Evolutionary conservation across 2,329 filamentous ascomycete genomes (phyloP), one percentile per base, ranked within the genome.

Genomic region (Ascocoryne sarcoides): DNA sequence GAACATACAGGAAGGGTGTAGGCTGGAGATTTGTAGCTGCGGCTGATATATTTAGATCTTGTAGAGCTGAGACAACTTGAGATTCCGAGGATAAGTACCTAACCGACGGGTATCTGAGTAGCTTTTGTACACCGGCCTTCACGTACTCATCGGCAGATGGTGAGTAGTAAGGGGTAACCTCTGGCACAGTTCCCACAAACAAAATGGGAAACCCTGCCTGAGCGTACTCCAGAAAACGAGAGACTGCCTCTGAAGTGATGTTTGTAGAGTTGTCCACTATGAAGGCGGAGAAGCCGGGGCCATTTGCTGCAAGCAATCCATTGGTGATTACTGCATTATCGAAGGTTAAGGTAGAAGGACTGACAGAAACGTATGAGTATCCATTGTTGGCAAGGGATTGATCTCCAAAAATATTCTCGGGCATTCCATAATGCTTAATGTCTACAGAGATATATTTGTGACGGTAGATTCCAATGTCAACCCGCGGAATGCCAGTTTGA

Each of bases 401-500:
- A 26, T 26, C 23, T 12, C 23, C 23, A 26, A 26, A 26, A 12
- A 26, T 26, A 26, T 26, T 26, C 12, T 26, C 23, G 23, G 23
- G 23, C 7, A 26, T 26, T 26, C 23, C 23, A 26, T 26, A 26
- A 26, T 26, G 23, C 12, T 26, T 26, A 12, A 26, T 26, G 23
- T 26, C 23, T 7, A 26, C 23, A 12, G 23, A 26, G 12, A 26
- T 26, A 26, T 26, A 26, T 12, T 26, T 26, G 23, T 26, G 23
- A 12, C 23, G 30, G 21, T 37, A 42, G 19, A 42, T 42, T 2
- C 34, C 40, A 31, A 38, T 32, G 18, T 42, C 40, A n/a, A 37
- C 34, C n/a, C 36, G 35, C 5, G 40, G 28, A 9, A 42, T 15
- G 8, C 40, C 40, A 18, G 35, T 36, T 23, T 42, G 35, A 16